Evolutionary conservation across 73 alveolate species (phyloP).

Genomic region (Paramecium sonneborni): DNA sequence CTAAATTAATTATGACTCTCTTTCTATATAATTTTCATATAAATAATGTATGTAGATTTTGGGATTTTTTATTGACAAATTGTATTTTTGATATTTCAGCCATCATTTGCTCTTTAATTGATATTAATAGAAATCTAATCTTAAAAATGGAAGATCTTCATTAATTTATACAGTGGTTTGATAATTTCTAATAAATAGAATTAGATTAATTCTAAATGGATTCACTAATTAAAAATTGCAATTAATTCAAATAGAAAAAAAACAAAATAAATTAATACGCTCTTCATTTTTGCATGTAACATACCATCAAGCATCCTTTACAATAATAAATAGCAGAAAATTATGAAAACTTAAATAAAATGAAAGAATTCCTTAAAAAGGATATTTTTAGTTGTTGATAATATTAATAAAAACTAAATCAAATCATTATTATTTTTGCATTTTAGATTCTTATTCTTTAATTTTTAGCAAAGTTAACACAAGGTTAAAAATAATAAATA

Average conservation of each 20-base stretch:
- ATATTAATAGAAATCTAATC: too few relatives aligned
- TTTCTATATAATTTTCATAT: not conserved
- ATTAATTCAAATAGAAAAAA: not conserved
- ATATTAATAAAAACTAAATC: not conserved
- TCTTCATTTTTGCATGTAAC: not conserved
- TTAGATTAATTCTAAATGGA: too few relatives aligned
- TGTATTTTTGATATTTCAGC: too few relatives aligned
- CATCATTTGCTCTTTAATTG: too few relatives aligned
- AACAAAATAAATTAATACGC: not conserved
- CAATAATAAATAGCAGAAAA: not conserved
- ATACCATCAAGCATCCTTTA: not conserved
- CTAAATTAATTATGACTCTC: not conserved
- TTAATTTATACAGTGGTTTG: too few relatives aligned
- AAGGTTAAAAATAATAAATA: conserved; percentile 52
- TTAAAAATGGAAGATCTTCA: too few relatives aligned
- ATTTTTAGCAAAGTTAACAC: not conserved
- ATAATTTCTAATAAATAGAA: too few relatives aligned
- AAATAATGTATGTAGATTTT: not conserved
- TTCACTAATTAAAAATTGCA: not conserved
- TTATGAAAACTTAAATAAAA: too few relatives aligned
- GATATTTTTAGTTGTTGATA: not conserved
- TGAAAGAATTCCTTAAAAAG: not conserved
- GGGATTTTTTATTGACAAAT: not conserved
- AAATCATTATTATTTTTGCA: not conserved
- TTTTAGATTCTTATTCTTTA: not conserved